Percentiles rank a stretch among this genome's conserved stretches.
phyloP scores from a whole-genome alignment of 2,329 filamentous ascomycete genomes.

The Colletotrichum simmondsii region DNA sequence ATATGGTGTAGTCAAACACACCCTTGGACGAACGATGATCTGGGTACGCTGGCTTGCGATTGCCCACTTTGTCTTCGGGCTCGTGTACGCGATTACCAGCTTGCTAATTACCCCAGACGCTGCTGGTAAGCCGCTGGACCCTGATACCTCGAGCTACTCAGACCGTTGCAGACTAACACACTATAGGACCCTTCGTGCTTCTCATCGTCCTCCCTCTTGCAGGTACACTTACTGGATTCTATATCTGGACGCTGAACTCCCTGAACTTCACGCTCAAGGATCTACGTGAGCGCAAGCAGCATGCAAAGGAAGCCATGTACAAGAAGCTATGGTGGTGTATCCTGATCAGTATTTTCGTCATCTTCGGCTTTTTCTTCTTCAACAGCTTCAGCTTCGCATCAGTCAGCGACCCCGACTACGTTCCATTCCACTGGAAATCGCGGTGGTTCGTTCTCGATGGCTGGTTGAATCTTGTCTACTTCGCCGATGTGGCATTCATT shows the following conservation, averaged over 20 bases:
- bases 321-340: slow-evolving; percentile 99
- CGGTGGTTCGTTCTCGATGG: slow-evolving; percentile 98
- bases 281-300: slow-evolving; percentile 92
- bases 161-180: slow-evolving; percentile 15
- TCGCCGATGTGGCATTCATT: slow-evolving; percentile 91
- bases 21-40: slow-evolving; percentile 92
- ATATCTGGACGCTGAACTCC: slow-evolving; percentile 98
- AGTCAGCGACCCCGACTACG: slow-evolving; percentile 85
- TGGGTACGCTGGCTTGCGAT: slow-evolving; percentile 91
- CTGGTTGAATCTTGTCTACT: slow-evolving; percentile 96
- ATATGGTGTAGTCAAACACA: slow-evolving; percentile 96
- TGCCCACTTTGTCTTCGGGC: slow-evolving; percentile 92
- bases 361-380: slow-evolving; percentile 98
- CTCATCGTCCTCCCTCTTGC: slow-evolving; percentile 94
- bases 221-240: slow-evolving; percentile 93
- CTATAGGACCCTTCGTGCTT: slow-evolving; percentile 82
- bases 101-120: slow-evolving; percentile 89
- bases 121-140: slow-evolving; percentile 63
- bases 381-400: slow-evolving; percentile 97
- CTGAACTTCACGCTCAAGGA: slow-evolving; percentile 96
- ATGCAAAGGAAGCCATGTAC: slow-evolving; percentile 95
- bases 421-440: slow-evolving; percentile 96
- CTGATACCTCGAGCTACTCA: not conserved
- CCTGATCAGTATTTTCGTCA: slow-evolving; percentile 88
- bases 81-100: slow-evolving; percentile 92